phyloP scores from a whole-genome alignment of 257 asterid species.

The Eustoma russellianum region DNA sequence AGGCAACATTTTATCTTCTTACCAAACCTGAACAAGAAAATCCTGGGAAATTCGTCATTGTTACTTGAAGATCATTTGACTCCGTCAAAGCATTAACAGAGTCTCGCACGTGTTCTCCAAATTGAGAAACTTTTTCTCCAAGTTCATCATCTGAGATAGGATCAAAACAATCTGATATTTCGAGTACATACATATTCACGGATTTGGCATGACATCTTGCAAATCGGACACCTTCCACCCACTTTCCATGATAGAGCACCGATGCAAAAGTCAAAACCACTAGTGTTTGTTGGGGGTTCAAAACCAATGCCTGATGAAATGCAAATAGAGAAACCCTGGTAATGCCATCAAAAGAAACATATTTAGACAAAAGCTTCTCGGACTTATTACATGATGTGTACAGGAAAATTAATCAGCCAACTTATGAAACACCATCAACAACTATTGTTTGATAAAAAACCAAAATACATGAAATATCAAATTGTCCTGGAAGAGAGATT shows the following conservation, averaged over 20 bases:
- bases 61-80: constrained; percentile 35
- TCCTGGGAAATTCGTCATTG: constrained; percentile 56
- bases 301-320: constrained; percentile 54
- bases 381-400: too few species aligned
- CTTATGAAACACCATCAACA: too few species aligned
- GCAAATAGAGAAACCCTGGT: constrained; percentile 79
- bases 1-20: constrained; percentile 32
- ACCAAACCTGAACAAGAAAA: constrained; percentile 48
- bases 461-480: too few species aligned
- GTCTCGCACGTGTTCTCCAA: constrained; percentile 40
- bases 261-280: constrained; percentile 78
- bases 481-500: too few species aligned
- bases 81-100: constrained; percentile 38
- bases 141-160: constrained; percentile 60
- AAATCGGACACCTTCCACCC: constrained; percentile 52
- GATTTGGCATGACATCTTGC: constrained; percentile 52
- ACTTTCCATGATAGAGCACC: constrained; percentile 55
- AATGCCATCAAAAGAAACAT: constrained; percentile 15
- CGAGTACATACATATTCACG: constrained; percentile 40
- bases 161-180: constrained; percentile 34
- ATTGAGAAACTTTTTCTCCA: constrained; percentile 39
- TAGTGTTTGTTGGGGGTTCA: constrained; percentile 51
- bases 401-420: too few species aligned
- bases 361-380: constrained; percentile 1
- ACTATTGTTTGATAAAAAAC: too few species aligned